These are phyloP conservation scores for Aspergillus brunneoviolaceus DNA, from an alignment of 2,329 filamentous ascomycete genomes.

Conservation along the genomic window DNA sequence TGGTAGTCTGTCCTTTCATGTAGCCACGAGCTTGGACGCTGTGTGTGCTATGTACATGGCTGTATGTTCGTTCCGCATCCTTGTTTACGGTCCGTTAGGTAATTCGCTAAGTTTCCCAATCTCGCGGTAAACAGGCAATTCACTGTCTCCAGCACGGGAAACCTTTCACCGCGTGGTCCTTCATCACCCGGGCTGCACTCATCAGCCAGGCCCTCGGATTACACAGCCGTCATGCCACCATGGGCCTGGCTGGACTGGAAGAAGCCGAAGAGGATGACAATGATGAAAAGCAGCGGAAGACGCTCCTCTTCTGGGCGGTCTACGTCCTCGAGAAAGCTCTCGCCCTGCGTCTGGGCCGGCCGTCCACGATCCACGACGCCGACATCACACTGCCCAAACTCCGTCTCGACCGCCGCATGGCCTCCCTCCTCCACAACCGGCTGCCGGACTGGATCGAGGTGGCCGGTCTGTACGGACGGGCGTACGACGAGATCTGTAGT, in stretches of 20 bases:
- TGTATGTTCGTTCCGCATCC: not conserved
- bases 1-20: slow-evolving; percentile 12
- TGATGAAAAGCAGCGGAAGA: not conserved
- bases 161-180: slow-evolving; percentile 11
- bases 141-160: slow-evolving; percentile 12
- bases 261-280: not conserved
- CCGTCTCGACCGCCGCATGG: slow-evolving; percentile 3
- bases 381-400: slow-evolving; percentile 12
- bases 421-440: slow-evolving; percentile 7
- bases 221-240: slow-evolving; percentile 4
- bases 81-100: too few relatives aligned
- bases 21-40: slow-evolving; percentile 9
- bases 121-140: not conserved
- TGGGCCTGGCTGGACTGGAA: too few relatives aligned
- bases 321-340: slow-evolving; percentile 13
- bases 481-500: slow-evolving; percentile 17
- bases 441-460: slow-evolving; percentile 18
- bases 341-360: slow-evolving; percentile 11
- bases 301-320: slow-evolving; percentile 11
- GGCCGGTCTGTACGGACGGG: slow-evolving; percentile 14
- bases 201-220: slow-evolving; percentile 12
- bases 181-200: slow-evolving; percentile 14
- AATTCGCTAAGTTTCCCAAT: too few relatives aligned
- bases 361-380: slow-evolving; percentile 15
- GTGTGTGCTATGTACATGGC: slow-evolving; percentile 17